Percentiles rank a stretch among this genome's conserved stretches.
Evolutionary conservation across 768 basidiomycete genomes (phyloP).

Genomic region (Termitomyces eurrhizus): DNA sequence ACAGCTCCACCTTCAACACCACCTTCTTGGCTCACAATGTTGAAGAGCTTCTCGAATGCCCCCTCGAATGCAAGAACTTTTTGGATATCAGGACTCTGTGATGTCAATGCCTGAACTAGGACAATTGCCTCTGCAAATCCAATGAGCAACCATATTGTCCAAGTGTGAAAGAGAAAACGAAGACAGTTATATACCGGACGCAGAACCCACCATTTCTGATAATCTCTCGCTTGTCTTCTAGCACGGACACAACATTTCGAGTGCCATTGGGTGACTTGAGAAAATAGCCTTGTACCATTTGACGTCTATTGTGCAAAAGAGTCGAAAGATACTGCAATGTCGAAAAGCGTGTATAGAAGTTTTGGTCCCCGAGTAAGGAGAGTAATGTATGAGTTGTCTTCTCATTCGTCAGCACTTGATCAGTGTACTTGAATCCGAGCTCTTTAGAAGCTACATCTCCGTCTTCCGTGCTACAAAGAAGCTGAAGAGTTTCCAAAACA

Average conservation of each 20-base stretch:
- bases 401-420: conserved; percentile 69
- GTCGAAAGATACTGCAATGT: conserved; percentile 78
- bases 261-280: conserved; percentile 79
- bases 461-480: conserved; percentile 81
- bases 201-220: conserved; percentile 72
- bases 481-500: conserved; percentile 81
- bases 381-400: conserved; percentile 74
- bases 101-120: conserved; percentile 76
- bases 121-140: conserved; percentile 67
- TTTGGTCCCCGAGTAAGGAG: conserved; percentile 64
- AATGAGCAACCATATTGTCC: neutral
- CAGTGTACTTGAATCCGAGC: conserved; percentile 81
- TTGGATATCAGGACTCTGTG: conserved; percentile 90
- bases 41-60: conserved; percentile 93
- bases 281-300: conserved; percentile 86
- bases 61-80: conserved; percentile 97
- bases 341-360: conserved; percentile 84
- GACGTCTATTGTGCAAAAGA: conserved; percentile 78
- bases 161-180: neutral
- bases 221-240: conserved; percentile 87
- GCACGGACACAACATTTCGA: conserved; percentile 62
- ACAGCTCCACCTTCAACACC: conserved; percentile 90
- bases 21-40: conserved; percentile 81
- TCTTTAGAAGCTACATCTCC: conserved; percentile 45
- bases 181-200: neutral